Conservation (phyloP, 2,329 filamentous ascomycete species). For the Thelonectria blattea region DNA sequence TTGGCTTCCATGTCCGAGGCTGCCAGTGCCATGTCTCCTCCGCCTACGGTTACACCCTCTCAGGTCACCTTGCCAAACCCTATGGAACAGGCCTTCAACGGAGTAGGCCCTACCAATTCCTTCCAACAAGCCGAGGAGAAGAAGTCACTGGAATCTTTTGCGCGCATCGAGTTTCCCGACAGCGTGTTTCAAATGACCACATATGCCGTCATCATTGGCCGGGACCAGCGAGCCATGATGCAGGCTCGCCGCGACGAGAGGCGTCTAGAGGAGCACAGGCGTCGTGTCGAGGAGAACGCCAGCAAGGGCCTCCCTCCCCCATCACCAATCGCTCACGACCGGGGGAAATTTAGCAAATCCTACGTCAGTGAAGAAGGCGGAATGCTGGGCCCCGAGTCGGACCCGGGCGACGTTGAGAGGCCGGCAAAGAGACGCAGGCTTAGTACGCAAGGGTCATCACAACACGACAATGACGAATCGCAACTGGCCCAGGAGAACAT, state of each 20-base stretch:
- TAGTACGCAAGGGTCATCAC: conserved; percentile 50
- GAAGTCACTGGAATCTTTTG: conserved; percentile 61
- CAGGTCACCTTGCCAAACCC: conserved; percentile 52
- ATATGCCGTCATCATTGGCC: conserved; percentile 73
- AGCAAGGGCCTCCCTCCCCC: conserved; percentile 57
- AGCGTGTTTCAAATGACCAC: conserved; percentile 82
- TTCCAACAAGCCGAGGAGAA: conserved; percentile 44
- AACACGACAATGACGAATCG: conserved; percentile 51
- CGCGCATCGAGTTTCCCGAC: conserved; percentile 72
- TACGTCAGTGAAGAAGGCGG: conserved; percentile 74
- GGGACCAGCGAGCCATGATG: conserved; percentile 67
- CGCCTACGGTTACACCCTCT: conserved; percentile 53
- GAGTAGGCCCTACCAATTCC: conserved; percentile 40
- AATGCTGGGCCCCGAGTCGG: conserved; percentile 68
- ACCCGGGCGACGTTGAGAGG: conserved; percentile 57
- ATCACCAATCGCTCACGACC: conserved; percentile 56
- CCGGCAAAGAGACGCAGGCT: conserved; percentile 56
- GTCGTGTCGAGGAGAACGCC: conserved; percentile 54
- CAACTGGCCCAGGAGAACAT: conserved; percentile 49
- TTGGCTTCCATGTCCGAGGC: conserved; percentile 48
- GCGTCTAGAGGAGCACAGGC: conserved; percentile 52
- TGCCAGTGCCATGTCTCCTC: conserved; percentile 47
- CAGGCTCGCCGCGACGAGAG: conserved; percentile 60
- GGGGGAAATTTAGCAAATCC: conserved; percentile 65
- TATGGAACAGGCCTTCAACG: conserved; percentile 40